Base-by-base conservation (phyloP, 345 rosid genomes). In the Camelina laxa region DNA sequence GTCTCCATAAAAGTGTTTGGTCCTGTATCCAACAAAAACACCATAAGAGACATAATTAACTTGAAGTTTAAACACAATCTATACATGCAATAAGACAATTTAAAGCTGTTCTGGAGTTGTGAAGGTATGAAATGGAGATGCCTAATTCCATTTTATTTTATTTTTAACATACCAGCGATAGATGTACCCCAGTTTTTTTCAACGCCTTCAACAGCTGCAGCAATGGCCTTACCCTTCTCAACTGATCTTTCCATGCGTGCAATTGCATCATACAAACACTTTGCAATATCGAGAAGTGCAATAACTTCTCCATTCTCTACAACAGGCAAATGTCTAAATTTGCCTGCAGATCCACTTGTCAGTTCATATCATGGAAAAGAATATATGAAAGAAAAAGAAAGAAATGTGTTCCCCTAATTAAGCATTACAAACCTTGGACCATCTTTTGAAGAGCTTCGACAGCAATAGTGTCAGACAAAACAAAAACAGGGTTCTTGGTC, bases 131-230 rank as follows among this genome's bases (percentile, higher is more conserved):
- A 55, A 55, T 30, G 56, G 4, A 27, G 42, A 30, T 58, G 14
- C 56, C 58, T 17, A 70, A 35, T 60, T 33, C 14, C 15, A n/a
- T n/a, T n/a, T n/a, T n/a, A 53, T 14, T 27, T 49, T 16, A 5
- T 31, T 1, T 20, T 60, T 71, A 50, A 67, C 92, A 44, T 39
- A 96, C 98, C 98, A 76, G 97, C 76, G 0, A 84, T 39, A 36
- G 93, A 82, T 60, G 97, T 73, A 27, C 95, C 93, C 97, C 98
- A 96, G 50, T 84, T 86, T 49, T 88, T 92, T 80, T 96, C 99
- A 63, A 89, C 99, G 3, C 99, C 99, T 89, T 96, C 99, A 60
- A 96, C 98, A 17, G 97, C 98, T 19, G 99, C 98, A 82, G 98
- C 97, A 60, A 96, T 89, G 38, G 97, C 99, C 65, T 96, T 92